These are phyloP conservation scores for Pleurotus ostreatus DNA, from an alignment of 768 basidiomycete genomes.

Conservation along the genomic window DNA sequence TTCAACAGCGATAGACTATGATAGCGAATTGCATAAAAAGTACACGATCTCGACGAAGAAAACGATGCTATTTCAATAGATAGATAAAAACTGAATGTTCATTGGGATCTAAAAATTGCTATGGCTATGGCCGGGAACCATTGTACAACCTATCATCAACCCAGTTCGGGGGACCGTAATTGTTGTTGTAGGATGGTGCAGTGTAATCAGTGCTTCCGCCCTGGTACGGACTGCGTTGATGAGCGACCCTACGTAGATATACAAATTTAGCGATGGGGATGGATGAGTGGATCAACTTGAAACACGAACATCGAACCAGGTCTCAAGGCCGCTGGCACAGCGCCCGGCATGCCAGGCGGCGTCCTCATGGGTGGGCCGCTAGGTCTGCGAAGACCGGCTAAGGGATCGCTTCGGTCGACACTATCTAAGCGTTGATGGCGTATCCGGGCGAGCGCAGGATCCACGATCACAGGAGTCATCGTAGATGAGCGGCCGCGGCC, in stretches of 20 bases:
- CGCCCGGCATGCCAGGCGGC: conserved; percentile 1
- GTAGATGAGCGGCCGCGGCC: conserved; percentile 11
- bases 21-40: conserved; percentile 5
- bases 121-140: conserved; percentile 16
- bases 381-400: conserved; percentile 15
- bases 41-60: conserved; percentile 5
- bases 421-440: conserved; percentile 18
- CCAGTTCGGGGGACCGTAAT: conserved; percentile 29
- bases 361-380: conserved; percentile 9
- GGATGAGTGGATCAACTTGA: background rate
- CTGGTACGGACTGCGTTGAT: conserved; percentile 21
- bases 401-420: conserved; percentile 16
- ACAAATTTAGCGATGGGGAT: conserved; percentile 15
- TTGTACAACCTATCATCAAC: conserved; percentile 44
- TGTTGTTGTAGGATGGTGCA: conserved; percentile 25
- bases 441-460: conserved; percentile 10
- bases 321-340: conserved; percentile 5
- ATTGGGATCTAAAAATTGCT: background rate
- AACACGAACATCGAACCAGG: conserved; percentile 22
- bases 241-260: conserved; percentile 21
- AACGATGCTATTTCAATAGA: background rate
- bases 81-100: background rate
- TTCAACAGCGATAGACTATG: background rate
- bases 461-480: conserved; percentile 2
- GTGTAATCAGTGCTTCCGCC: conserved; percentile 18